Conservation (phyloP, 2,329 filamentous ascomycete species). For the Pyrenophora graminea region DNA sequence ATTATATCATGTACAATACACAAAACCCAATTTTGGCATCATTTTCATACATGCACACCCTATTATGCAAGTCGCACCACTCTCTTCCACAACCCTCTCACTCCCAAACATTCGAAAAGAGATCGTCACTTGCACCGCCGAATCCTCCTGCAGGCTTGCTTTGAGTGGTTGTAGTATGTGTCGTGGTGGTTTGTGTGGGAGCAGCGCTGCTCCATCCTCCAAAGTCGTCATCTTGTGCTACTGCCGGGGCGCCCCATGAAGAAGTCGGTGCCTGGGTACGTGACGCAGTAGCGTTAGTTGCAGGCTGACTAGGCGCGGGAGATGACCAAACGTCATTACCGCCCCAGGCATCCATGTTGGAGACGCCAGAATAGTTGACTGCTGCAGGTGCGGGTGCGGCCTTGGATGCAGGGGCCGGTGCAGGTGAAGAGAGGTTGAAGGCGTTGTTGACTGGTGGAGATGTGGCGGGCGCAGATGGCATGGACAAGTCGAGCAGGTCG, state of each 20-base stretch:
- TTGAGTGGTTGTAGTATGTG: slow-evolving; percentile 19
- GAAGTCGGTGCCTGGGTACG: slow-evolving; percentile 51
- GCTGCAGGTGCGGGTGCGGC: slow-evolving; percentile 39
- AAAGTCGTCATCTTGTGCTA: slow-evolving; percentile 91
- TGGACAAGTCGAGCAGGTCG: slow-evolving; percentile 77
- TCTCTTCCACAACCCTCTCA: slow-evolving; percentile 43
- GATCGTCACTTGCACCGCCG: slow-evolving; percentile 69
- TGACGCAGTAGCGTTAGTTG: slow-evolving; percentile 35
- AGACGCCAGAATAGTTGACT: slow-evolving; percentile 50
- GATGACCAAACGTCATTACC: slow-evolving; percentile 79
- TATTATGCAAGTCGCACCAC: background rate
- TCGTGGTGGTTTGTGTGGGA: slow-evolving; percentile 51
- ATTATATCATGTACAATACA: slow-evolving; percentile 10
- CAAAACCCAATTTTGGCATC: background rate
- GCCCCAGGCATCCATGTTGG: slow-evolving; percentile 78
- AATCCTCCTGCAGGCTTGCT: slow-evolving; percentile 58
- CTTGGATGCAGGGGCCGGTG: slow-evolving; percentile 39
- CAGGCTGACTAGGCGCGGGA: slow-evolving; percentile 60
- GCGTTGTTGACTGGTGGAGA: slow-evolving; percentile 63
- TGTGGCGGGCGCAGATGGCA: slow-evolving; percentile 40
- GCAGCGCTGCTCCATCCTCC: slow-evolving; percentile 86
- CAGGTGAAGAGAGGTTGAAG: slow-evolving; percentile 61
- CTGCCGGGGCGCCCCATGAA: slow-evolving; percentile 60
- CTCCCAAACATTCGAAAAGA: slow-evolving; percentile 97
- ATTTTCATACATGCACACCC: background rate